Evolutionary conservation across 139 green algal genomes (phyloP).

Genomic region (Picochlorum sp.): DNA sequence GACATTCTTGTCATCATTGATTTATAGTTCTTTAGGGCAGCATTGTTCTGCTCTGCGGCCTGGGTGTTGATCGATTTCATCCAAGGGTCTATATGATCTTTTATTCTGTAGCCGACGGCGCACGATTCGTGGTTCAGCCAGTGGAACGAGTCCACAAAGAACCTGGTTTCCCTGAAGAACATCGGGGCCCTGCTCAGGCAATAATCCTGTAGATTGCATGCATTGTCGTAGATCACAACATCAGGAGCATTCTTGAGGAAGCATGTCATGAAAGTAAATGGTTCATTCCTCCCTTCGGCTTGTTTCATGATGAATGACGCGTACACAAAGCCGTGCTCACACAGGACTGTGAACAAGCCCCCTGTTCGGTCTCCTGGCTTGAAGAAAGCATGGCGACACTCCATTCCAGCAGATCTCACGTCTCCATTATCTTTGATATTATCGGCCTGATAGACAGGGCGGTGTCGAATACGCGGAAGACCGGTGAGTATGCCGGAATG

Average conservation of each 20-base stretch:
- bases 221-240: not conserved
- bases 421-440: not conserved
- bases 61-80: not conserved
- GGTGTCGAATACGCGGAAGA: not conserved
- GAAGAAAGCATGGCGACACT: not conserved
- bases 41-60: not conserved
- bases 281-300: not conserved
- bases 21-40: not conserved
- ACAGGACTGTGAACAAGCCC: not conserved
- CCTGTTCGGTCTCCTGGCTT: not conserved
- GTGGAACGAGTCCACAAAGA: not conserved
- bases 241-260: not conserved
- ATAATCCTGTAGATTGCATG: not conserved
- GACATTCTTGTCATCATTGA: not conserved
- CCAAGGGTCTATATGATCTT: not conserved
- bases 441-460: not conserved
- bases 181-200: not conserved
- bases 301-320: not conserved
- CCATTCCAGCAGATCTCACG: not conserved
- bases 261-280: not conserved
- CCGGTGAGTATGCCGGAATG: not conserved
- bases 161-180: not conserved
- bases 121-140: not conserved
- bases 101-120: not conserved
- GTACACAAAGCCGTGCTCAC: not conserved